Evolutionary conservation across 106 monocot species (phyloP), one percentile per base, ranked within the genome.

Genomic region (Agapanthus africanus): DNA sequence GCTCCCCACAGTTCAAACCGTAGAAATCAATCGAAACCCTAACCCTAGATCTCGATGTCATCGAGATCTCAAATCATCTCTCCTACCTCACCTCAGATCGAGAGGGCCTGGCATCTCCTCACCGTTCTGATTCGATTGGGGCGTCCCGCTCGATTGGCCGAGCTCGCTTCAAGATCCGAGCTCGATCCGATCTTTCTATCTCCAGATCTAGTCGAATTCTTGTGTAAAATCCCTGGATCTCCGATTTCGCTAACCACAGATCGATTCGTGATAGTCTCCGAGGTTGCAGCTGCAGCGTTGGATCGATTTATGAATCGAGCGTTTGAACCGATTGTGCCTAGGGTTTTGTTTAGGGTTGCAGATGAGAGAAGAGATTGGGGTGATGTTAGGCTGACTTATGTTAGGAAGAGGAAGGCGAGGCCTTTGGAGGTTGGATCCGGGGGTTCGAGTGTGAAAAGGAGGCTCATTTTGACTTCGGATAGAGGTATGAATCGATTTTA

Each of bases 81-180:
- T 9, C 59, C 74, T 13, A 52, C 44, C 52, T 18, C 22, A 15
- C 25, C 67, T 34, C 71, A 63, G 70, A 71, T 88, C 65, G 86
- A 88, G 54, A 56, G 54, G 30, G 81, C 95, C 6, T 88, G 88
- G 95, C 64, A 84, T 38, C 81, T 91, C 44, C 80, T 91, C 73
- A 72, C 88, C 7, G 40, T 76, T 61, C 71, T 97, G 40, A 37
- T 91, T 56, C 73, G 78, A 50, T 70, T 76, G 38, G 81, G 88
- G 44, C 81, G 77, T 21, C 90, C 88, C 11, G 79, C 74, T 19
- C 19, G 61, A 21, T 32, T 77, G 28, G 54, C 69, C 6, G 91
- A 91, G 52, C 73, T 97, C 33, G 73, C 73, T 4, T 31, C 46
- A 4, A 51, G 51, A 28, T 83, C 56, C 40, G 44, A 32, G 66